Conservation (phyloP, 225 moss, liverwort and hornwort genomes). For the Sphagnum contortum region DNA sequence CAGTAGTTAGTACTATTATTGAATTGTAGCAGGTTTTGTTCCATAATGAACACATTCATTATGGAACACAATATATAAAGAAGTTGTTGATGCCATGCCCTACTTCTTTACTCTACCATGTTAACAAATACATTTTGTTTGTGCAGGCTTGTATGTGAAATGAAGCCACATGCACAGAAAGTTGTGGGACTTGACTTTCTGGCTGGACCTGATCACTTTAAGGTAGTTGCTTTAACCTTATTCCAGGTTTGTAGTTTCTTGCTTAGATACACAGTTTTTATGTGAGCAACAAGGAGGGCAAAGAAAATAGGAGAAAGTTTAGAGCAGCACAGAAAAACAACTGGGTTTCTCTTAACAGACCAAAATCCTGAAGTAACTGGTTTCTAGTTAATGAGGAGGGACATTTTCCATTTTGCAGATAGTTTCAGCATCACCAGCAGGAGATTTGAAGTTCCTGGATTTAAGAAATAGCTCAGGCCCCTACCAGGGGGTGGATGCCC, state of each 20-base stretch:
- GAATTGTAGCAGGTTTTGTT: too few species aligned
- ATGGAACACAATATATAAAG: neutral
- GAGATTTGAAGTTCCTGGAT: slow-evolving; percentile 87
- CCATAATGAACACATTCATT: neutral
- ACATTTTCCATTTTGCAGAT: slow-evolving; percentile 29
- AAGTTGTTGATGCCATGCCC: neutral
- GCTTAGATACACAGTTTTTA: neutral
- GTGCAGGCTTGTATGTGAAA: slow-evolving; percentile 72
- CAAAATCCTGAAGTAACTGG: neutral
- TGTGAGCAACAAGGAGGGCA: neutral
- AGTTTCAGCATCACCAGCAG: slow-evolving; percentile 74
- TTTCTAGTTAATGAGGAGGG: neutral
- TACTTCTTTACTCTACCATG: neutral
- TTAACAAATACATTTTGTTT: neutral
- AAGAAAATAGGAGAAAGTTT: neutral
- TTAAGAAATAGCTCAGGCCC: slow-evolving; percentile 64
- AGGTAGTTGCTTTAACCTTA: slow-evolving; percentile 30
- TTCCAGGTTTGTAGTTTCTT: neutral
- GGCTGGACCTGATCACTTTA: slow-evolving; percentile 59
- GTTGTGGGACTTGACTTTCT: slow-evolving; percentile 89
- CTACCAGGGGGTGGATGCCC: slow-evolving; percentile 66
- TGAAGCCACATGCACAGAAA: slow-evolving; percentile 71
- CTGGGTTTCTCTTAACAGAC: too few species aligned
- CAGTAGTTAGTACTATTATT: too few species aligned
- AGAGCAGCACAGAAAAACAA: too few species aligned